Evolutionary conservation across 208 protist genomes (phyloP), one percentile per base, ranked within the genome.

Genomic region (Leptomonas seymouri): DNA sequence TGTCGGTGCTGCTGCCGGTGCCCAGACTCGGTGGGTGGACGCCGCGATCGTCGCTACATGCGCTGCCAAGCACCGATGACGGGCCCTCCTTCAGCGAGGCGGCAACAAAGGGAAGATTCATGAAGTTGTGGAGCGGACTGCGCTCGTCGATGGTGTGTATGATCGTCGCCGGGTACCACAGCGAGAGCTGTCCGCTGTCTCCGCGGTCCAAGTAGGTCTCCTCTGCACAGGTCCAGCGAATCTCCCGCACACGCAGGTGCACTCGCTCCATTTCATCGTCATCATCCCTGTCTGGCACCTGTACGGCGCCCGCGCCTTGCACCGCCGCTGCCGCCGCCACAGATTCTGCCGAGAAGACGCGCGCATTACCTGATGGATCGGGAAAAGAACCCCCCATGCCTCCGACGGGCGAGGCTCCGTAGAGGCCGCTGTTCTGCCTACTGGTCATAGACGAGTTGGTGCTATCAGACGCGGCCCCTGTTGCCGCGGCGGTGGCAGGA

Each of bases 81-180:
- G 48, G 61, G 4, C 61, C 61, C 31, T 67, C 61, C 34, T 57
- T 53, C 12, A 78, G 67, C 28, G 66, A 63, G 0, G 80, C 78
- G 3, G 63, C 62, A 14, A 86, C 57, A 44, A 58, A 58, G 3
- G 71, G 71, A 12, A 75, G 67, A 14, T 88, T 71, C 70, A 95
- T 68, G 55, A 89, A 92, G 16, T 73, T 67, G 51, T 78, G 90
- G 30, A 95, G 84, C 23, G 90, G 90, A 51, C 90, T 95, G 42
- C 74, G 71, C 59, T 87, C 80, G 58, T 93, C 82, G 62, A 95
- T 89, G 14, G 59, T 61, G 73, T 95, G 90, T 1, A 71, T 82
- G 61, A 95, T 95, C 3, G 67, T 80, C 25, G 67, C 80, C 21
- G 90, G 90, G 77, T 90, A 93, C 88, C 90, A 95, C 21, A 95